These are phyloP conservation scores for Stagonosporopsis vannaccii DNA, from an alignment of 2,329 filamentous ascomycete species.

Conservation along the genomic window DNA sequence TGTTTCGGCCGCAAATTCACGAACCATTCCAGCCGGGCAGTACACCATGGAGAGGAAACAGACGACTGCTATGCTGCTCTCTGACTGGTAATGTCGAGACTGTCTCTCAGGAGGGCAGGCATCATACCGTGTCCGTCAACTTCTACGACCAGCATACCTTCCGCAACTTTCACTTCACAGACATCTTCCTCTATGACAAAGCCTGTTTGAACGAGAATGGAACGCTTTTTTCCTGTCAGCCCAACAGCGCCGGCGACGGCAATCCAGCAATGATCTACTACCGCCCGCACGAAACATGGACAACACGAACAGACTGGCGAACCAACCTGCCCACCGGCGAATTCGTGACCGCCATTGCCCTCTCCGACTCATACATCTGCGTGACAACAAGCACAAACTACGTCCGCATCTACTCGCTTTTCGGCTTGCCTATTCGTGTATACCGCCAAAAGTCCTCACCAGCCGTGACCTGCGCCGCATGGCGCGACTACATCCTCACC, in stretches of 20 bases:
- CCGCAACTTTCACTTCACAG: constrained; percentile 96
- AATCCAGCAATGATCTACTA: constrained; percentile 90
- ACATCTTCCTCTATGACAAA: constrained; percentile 95
- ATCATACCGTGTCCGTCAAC: constrained; percentile 90
- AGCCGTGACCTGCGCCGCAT: constrained; percentile 90
- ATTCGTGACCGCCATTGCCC: constrained; percentile 82
- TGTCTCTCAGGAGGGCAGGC: constrained; percentile 89
- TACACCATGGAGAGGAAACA: constrained; percentile 93
- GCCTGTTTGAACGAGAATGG: constrained; percentile 88
- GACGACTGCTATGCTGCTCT: constrained; percentile 92
- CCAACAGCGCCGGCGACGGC: constrained; percentile 53
- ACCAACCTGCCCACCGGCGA: constrained; percentile 89
- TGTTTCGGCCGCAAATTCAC: constrained; percentile 73
- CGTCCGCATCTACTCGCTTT: constrained; percentile 90
- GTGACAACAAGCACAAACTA: constrained; percentile 88
- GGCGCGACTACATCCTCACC: constrained; percentile 95
- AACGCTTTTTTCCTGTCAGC: constrained; percentile 82
- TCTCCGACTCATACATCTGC: constrained; percentile 90
- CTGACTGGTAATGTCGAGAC: constrained; percentile 96
- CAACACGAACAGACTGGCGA: constrained; percentile 86
- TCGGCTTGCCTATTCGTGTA: constrained; percentile 85
- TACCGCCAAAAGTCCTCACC: constrained; percentile 91
- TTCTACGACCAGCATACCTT: constrained; percentile 96
- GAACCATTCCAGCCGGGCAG: constrained; percentile 90
- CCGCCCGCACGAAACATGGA: constrained; percentile 96